These are phyloP conservation scores for Monosporascus ibericus DNA, from an alignment of 2,329 filamentous ascomycete species.

Conservation along the genomic window DNA sequence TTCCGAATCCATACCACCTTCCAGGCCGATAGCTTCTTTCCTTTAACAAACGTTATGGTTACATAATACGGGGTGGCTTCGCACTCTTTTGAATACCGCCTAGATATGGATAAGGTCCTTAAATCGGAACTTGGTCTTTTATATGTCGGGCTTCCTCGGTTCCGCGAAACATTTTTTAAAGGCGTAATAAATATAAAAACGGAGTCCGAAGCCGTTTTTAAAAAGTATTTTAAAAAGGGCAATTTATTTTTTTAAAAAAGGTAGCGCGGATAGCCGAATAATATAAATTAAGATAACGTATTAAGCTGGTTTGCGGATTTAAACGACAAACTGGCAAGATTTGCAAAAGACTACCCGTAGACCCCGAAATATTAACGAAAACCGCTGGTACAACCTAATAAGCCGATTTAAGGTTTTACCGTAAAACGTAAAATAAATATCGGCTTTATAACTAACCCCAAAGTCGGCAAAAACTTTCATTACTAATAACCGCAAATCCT, in stretches of 20 bases:
- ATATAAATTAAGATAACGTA: conserved; percentile 29
- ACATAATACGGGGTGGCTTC: conserved; percentile 22
- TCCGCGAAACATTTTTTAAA: conserved; percentile 25
- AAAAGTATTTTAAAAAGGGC: conserved; percentile 22
- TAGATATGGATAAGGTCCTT: conserved; percentile 25
- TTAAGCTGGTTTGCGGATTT: conserved; percentile 28
- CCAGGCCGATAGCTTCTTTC: too few species aligned
- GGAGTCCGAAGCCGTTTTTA: conserved; percentile 25
- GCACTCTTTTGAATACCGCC: conserved; percentile 24
- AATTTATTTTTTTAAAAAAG: conserved; percentile 23
- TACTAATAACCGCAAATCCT: too few species aligned
- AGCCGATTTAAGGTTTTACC: conserved; percentile 23
- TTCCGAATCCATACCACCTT: too few species aligned
- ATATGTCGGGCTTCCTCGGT: conserved; percentile 24
- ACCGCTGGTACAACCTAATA: conserved; percentile 13
- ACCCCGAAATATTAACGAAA: conserved; percentile 6
- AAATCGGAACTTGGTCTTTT: conserved; percentile 25
- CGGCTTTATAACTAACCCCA: conserved; percentile 19
- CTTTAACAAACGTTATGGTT: not conserved
- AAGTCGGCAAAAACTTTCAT: not conserved
- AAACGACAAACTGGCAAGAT: conserved; percentile 19
- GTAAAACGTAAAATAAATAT: conserved; percentile 28
- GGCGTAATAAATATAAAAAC: conserved; percentile 19
- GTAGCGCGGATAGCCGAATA: conserved; percentile 28
- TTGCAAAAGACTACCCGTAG: conserved; percentile 17